Percentiles rank a stretch among this genome's conserved stretches.
These are phyloP conservation scores for Fagus crenata DNA, from an alignment of 306 rosid species.

Conservation along the genomic window DNA sequence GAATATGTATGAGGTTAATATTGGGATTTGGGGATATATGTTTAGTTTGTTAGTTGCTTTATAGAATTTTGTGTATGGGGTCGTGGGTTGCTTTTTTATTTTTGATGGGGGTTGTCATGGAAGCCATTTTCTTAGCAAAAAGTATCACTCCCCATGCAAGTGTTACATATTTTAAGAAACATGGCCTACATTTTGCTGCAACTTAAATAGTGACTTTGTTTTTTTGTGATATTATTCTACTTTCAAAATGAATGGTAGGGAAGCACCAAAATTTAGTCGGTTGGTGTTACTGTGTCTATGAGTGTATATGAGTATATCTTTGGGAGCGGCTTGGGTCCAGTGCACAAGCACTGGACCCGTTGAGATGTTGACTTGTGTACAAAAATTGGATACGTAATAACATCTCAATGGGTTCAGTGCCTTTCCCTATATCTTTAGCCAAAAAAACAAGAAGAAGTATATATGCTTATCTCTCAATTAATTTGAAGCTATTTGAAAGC, in stretches of 20 bases:
- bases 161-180: constrained; percentile 2
- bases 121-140: not conserved
- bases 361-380: too few relatives aligned
- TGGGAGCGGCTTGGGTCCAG: too few relatives aligned
- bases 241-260: not conserved
- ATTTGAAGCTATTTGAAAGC: too few relatives aligned
- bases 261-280: not conserved
- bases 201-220: not conserved
- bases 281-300: too few relatives aligned
- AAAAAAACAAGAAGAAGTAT: too few relatives aligned
- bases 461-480: too few relatives aligned
- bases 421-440: too few relatives aligned
- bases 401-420: too few relatives aligned
- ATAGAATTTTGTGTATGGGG: not conserved
- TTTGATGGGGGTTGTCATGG: not conserved
- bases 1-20: not conserved
- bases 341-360: too few relatives aligned
- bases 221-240: not conserved
- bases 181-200: constrained; percentile 1
- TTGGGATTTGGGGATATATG: not conserved
- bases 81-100: not conserved
- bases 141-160: constrained; percentile 12
- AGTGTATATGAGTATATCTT: too few relatives aligned
- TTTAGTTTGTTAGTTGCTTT: not conserved
- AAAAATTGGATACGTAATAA: too few relatives aligned